Conservation (phyloP, 116 monocot species). For the Trichopus zeylanicus region DNA sequence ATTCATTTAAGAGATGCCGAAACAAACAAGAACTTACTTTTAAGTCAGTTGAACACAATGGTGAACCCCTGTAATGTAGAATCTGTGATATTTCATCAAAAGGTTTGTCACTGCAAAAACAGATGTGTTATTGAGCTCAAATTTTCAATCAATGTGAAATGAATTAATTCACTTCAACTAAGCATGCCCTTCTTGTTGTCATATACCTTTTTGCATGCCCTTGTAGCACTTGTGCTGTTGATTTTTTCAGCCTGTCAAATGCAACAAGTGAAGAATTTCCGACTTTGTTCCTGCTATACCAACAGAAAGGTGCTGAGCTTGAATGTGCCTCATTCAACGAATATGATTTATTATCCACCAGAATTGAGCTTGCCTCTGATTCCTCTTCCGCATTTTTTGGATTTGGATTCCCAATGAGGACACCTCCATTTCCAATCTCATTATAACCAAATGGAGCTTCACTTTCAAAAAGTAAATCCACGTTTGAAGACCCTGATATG, state of each 20-base stretch:
- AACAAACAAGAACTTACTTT: conserved; percentile 35
- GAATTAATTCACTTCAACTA: no score
- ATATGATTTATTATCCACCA: conserved; percentile 34
- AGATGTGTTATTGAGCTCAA: background rate
- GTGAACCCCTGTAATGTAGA: conserved; percentile 45
- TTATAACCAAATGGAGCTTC: conserved; percentile 44
- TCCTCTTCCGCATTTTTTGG: conserved; percentile 64
- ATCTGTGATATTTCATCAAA: conserved; percentile 30
- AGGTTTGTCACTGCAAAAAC: conserved; percentile 38
- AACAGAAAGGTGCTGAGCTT: conserved; percentile 27
- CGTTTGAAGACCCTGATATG: conserved; percentile 52
- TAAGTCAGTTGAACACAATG: conserved; percentile 38
- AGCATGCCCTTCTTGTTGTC: no score
- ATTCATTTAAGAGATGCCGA: background rate
- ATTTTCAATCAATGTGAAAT: no score
- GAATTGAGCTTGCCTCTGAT: conserved; percentile 88
- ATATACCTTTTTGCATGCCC: conserved; percentile 24
- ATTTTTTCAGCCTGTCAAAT: conserved; percentile 3
- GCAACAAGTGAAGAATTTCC: conserved; percentile 10
- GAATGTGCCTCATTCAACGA: conserved; percentile 24
- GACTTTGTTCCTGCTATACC: conserved; percentile 32
- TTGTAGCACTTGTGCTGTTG: conserved; percentile 1
- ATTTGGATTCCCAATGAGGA: conserved; percentile 61
- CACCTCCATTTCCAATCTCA: conserved; percentile 80
- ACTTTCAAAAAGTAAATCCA: conserved; percentile 68